A percentile compares a stretch with the other conserved stretches of the same genome.
phyloP scores from a whole-genome alignment of 441 rosid species.

The Populus tomentosa region DNA sequence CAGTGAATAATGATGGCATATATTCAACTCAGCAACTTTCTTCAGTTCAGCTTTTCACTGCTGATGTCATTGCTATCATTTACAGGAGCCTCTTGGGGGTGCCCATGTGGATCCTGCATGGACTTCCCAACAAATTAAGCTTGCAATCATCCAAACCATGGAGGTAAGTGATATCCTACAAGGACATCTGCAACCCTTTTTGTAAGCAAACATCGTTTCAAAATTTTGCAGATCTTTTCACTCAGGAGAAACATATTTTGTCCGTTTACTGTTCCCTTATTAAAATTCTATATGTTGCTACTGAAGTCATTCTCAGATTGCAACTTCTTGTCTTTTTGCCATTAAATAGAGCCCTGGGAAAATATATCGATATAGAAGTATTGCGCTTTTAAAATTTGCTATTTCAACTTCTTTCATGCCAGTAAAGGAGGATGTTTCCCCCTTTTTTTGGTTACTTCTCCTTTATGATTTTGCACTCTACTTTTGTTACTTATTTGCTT shows the following conservation, averaged over 20 bases:
- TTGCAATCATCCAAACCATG: constrained; percentile 27
- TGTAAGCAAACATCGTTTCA: background rate
- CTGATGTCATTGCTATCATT: background rate
- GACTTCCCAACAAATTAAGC: constrained; percentile 32
- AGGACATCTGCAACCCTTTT: background rate
- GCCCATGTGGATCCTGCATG: constrained; percentile 36
- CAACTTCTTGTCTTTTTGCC: background rate
- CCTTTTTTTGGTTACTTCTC: background rate
- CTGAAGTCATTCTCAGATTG: background rate
- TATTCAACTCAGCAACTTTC: background rate
- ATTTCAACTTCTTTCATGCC: background rate
- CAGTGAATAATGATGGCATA: background rate
- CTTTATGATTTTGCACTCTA: background rate
- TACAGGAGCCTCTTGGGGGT: constrained; percentile 38
- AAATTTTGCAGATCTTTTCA: background rate
- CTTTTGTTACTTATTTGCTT: background rate
- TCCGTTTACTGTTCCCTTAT: background rate
- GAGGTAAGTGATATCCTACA: constrained; percentile 18
- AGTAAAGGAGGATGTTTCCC: background rate
- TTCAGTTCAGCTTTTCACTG: background rate
- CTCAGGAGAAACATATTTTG: background rate
- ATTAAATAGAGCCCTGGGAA: background rate
- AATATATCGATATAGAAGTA: background rate
- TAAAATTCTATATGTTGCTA: background rate
- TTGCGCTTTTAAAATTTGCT: background rate